Base-by-base conservation (phyloP, 257 asterid species). In the Solanum sitiens region DNA sequence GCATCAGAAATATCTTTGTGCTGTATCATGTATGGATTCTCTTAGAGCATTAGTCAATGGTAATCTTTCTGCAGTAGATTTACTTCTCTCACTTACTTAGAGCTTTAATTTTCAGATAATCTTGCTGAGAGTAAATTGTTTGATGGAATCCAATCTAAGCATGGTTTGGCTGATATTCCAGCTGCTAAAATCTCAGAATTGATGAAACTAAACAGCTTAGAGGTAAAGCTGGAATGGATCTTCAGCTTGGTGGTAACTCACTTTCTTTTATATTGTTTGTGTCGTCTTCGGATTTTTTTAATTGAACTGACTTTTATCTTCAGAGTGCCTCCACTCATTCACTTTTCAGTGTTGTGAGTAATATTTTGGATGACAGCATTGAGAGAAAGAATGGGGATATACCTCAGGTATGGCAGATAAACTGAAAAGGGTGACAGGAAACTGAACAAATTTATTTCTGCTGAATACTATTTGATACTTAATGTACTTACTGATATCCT, bases 281-380 rank as follows among this genome's bases (percentile, higher is more conserved):
- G 23, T 72, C 37, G 61, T 25, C 85, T 85, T 88, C 23, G 88
- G 45, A 85, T 77, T 80, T 33, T 59, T 23, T 85, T 83, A 45
- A 5, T 83, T 89, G 88, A 84, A 89, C 82, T 82, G 68, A 87
- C 59, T 71, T 80, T 86, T 77, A 63, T 91, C 84, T 91, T 91
- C 98, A 96, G 99, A 93, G 87, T 87, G 92, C 94, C 87, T 91
- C 98, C 84, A 91, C 93, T 16, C 97, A 91, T 87, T 91, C 98
- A 84, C 98, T 96, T 87, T 94, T 96, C 91, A 87, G 90, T 79
- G 93, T 87, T 88, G 95, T 92, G 86, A 91, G 87, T 84, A 92
- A 89, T 89, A 93, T 93, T 91, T 91, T 97, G 89, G 97, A 94
- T 67, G 98, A 91, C 86, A 93, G 93, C 87, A 96, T 93, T 86